Base-by-base conservation (phyloP, 2,329 filamentous ascomycete species). In the Paracoccidioides lutzii region DNA sequence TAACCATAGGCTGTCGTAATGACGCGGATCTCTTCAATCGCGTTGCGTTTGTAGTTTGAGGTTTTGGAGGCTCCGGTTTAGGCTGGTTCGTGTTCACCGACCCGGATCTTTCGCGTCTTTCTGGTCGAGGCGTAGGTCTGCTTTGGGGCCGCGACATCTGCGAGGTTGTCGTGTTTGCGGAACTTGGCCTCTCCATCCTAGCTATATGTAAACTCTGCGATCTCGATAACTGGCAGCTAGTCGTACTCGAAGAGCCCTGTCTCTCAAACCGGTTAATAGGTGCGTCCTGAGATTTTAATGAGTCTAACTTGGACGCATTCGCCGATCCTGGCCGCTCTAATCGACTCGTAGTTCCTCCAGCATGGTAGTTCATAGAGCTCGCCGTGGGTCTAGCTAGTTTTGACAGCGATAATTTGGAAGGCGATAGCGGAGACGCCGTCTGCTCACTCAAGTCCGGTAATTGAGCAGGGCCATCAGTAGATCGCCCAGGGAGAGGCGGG, bases 21-120 rank as follows among this genome's bases (percentile, higher is more conserved):
- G 71, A 73, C 6, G 67, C 62, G 3, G 71, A 73, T 52, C 71
- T 64, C 22, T 58, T 58, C 22, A 67, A 65, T 22, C 69, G 69
- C 5, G 66, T 60, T 2, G 43, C 38, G n/a, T 38, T 52, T 48
- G 45, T 54, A 28, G 60, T 54, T 9, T 59, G 59, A 38, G 61
- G 55, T 6, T 60, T 58, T n/a, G 63, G 37, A 22, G 59, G 46
- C 55, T 64, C 64, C 9, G 60, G 51, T n/a, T 59, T 59, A 5
- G 60, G 10, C 22, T 22, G 22, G 22, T 22, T 22, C 2, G 6
- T 30, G 37, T 32, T 32, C 22, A 15, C 49, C 6, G 49, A 42
- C 12, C 49, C 49, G 32, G 22, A 15, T 55, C 52, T 56, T 53
- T 35, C 48, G 28, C 40, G 49, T 10, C 54, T 45, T 28, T 45